Percentiles rank a stretch among this genome's conserved stretches.
Conservation (phyloP, 2,329 filamentous ascomycete species). For the Rachicladosporium sp. region DNA sequence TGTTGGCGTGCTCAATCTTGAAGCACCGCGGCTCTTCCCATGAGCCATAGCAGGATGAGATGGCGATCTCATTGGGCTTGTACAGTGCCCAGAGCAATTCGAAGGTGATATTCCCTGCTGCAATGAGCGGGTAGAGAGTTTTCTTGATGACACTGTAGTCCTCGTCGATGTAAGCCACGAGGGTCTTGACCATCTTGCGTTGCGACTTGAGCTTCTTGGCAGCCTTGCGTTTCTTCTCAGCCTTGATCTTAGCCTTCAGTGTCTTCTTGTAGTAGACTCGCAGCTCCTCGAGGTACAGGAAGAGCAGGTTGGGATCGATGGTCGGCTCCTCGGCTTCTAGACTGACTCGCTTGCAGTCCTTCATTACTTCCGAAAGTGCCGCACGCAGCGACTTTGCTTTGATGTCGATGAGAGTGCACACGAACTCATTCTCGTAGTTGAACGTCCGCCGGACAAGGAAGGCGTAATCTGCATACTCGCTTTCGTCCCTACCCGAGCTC, state of each 20-base stretch:
- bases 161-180: conserved; percentile 63
- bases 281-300: conserved; percentile 66
- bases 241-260: conserved; percentile 47
- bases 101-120: conserved; percentile 76
- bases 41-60: conserved; percentile 62
- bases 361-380: conserved; percentile 58
- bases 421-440: conserved; percentile 72
- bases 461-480: conserved; percentile 64
- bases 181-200: conserved; percentile 54
- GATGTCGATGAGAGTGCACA: conserved; percentile 65
- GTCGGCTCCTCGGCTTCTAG: conserved; percentile 69
- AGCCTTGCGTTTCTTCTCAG: conserved; percentile 49
- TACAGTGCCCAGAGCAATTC: conserved; percentile 81
- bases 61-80: conserved; percentile 74
- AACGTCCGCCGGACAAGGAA: conserved; percentile 77
- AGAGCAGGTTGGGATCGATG: conserved; percentile 36
- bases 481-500: conserved; percentile 50
- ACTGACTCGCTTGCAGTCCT: conserved; percentile 64
- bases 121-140: conserved; percentile 66
- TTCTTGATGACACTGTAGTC: conserved; percentile 72
- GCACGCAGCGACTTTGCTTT: conserved; percentile 70
- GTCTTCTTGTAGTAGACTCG: conserved; percentile 47
- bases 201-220: conserved; percentile 47
- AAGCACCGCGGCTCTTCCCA: conserved; percentile 68
- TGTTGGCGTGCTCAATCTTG: conserved; percentile 65